These are phyloP conservation scores for Trifolium repens DNA, from an alignment of 306 rosid genomes.

Conservation along the genomic window DNA sequence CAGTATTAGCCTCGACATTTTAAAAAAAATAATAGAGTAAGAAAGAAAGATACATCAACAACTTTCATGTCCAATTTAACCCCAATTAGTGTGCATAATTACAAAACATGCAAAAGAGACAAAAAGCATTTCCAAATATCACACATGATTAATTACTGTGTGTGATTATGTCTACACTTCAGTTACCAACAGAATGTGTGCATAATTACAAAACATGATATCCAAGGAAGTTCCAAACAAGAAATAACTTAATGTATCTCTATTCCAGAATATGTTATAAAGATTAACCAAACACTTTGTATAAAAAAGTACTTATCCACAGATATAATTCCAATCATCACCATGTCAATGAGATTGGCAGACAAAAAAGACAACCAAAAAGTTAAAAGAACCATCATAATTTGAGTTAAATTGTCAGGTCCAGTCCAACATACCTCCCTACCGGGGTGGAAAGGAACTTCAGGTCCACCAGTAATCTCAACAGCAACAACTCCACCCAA, in stretches of 20 bases:
- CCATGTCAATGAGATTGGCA: not conserved
- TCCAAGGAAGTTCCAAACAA: not conserved
- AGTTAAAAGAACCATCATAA: not conserved
- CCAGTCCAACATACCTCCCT: slow-evolving; percentile 64
- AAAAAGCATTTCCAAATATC: not conserved
- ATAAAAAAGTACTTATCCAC: not conserved
- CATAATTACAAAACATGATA: too few species aligned
- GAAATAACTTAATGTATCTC: too few species aligned
- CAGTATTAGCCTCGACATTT: not conserved
- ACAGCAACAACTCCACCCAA: slow-evolving; percentile 95
- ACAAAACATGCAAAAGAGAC: not conserved
- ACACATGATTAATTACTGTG: not conserved
- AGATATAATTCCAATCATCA: not conserved
- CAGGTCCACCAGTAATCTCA: slow-evolving; percentile 96
- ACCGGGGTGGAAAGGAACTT: slow-evolving; percentile 94
- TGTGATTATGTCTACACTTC: too few species aligned
- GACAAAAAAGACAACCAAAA: not conserved
- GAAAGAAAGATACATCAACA: not conserved
- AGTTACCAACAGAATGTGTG: not conserved
- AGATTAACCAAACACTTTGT: not conserved
- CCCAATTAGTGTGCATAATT: not conserved
- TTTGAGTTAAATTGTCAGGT: not conserved
- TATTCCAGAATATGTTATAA: not conserved
- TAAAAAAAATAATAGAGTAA: not conserved
- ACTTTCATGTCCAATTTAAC: not conserved